Percentiles rank a stretch among this genome's conserved stretches.
Conservation (phyloP, 208 protist species). For the Leishmania turanica region DNA sequence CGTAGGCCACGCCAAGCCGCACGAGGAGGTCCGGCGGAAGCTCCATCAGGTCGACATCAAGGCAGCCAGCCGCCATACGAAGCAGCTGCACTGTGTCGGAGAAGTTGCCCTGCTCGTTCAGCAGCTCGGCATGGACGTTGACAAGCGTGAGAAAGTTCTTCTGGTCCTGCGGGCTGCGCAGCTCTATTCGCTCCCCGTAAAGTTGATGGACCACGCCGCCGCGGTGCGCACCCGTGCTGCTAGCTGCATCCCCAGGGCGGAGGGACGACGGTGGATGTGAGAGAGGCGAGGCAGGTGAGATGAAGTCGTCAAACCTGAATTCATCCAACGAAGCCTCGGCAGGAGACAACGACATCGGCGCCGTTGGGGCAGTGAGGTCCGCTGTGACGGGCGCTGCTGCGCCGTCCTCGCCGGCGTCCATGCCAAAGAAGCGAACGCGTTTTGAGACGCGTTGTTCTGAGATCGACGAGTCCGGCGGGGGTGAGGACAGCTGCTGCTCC, state of each 20-base stretch:
- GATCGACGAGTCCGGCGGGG: background rate
- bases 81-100: slow-evolving; percentile 72
- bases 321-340: slow-evolving; percentile 16
- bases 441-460: slow-evolving; percentile 38
- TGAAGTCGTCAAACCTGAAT: slow-evolving; percentile 30
- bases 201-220: slow-evolving; percentile 32
- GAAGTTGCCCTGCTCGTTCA: slow-evolving; percentile 85
- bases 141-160: slow-evolving; percentile 86
- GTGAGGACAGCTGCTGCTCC: background rate
- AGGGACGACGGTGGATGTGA: background rate
- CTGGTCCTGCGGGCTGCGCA: slow-evolving; percentile 45
- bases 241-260: background rate
- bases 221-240: background rate
- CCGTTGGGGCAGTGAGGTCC: background rate
- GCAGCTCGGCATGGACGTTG: slow-evolving; percentile 88
- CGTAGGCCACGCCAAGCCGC: slow-evolving; percentile 81
- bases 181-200: slow-evolving; percentile 60
- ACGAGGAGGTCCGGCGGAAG: slow-evolving; percentile 86
- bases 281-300: slow-evolving; percentile 10
- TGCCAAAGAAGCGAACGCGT: slow-evolving; percentile 72
- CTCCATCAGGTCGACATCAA: slow-evolving; percentile 71
- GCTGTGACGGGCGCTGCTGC: slow-evolving; percentile 4
- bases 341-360: background rate
- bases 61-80: slow-evolving; percentile 63
- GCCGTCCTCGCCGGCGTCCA: slow-evolving; percentile 19